Evolutionary conservation across 2,329 filamentous ascomycete species (phyloP).

Genomic region (Fusarium heterosporum): DNA sequence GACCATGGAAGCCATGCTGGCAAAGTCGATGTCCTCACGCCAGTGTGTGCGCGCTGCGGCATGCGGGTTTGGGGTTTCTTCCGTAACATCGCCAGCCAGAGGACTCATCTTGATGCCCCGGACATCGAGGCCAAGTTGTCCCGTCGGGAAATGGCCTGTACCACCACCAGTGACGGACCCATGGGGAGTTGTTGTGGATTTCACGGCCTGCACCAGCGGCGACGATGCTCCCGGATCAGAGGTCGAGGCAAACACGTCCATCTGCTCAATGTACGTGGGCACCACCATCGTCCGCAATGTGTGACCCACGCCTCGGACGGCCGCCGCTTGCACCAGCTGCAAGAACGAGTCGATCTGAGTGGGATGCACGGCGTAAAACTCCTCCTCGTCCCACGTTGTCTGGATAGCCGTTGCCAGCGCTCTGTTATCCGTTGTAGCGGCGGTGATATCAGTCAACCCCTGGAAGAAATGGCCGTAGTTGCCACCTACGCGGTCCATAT

Average conservation of each 20-base stretch:
- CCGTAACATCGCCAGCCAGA: conserved; percentile 2
- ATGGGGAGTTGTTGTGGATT: neutral
- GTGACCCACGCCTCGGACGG: conserved; percentile 9
- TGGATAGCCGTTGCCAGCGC: conserved; percentile 8
- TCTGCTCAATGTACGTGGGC: conserved; percentile 8
- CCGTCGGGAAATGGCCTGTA: conserved; percentile 5
- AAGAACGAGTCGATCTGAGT: conserved; percentile 19
- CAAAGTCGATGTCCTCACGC: conserved; percentile 19
- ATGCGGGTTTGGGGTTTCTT: conserved; percentile 8
- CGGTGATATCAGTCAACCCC: conserved; percentile 8
- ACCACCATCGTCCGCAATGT: conserved; percentile 12
- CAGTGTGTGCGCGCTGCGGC: conserved; percentile 17
- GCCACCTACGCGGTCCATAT: conserved; percentile 12
- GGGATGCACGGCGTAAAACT: conserved; percentile 21
- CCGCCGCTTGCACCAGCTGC: conserved; percentile 16
- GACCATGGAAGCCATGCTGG: conserved; percentile 6
- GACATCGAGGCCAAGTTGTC: conserved; percentile 10
- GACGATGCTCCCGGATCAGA: conserved; percentile 10
- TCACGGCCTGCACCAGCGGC: conserved; percentile 1
- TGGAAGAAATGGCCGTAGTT: conserved; percentile 11
- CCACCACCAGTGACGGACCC: conserved; percentile 6
- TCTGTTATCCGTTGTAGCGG: conserved; percentile 8
- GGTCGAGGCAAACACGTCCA: conserved; percentile 7
- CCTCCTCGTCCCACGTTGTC: conserved; percentile 6
- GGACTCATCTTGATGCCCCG: conserved; percentile 10